A percentile compares a stretch with the other conserved stretches of the same genome.
Evolutionary conservation across 768 basidiomycete species (phyloP).

Genomic region (Collybia nuda): DNA sequence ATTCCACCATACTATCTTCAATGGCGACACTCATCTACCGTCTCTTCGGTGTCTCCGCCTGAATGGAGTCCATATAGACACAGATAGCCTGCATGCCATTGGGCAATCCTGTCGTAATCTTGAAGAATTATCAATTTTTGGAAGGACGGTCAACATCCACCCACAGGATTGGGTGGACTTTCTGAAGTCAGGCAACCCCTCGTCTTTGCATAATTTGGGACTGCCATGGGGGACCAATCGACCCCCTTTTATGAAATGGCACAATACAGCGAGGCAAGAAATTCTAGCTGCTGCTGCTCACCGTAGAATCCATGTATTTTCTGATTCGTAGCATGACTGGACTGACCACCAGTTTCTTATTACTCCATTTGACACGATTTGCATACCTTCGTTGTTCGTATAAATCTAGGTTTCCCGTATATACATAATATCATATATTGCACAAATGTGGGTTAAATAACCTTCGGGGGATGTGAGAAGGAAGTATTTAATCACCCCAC

Average conservation of each 20-base stretch:
- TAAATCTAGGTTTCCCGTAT: no score
- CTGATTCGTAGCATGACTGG: no score
- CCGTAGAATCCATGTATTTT: slow-evolving; percentile 15
- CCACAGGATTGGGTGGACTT: slow-evolving; percentile 42
- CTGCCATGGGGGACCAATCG: slow-evolving; percentile 37
- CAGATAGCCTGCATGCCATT: slow-evolving; percentile 31
- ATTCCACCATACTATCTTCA: slow-evolving; percentile 27
- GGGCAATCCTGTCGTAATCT: slow-evolving; percentile 33
- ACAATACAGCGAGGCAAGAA: slow-evolving; percentile 12
- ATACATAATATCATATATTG: no score
- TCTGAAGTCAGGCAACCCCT: slow-evolving; percentile 31
- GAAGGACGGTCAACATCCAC: slow-evolving; percentile 35
- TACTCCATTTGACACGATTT: no score
- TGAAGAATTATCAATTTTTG: slow-evolving; percentile 38
- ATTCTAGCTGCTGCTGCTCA: slow-evolving; percentile 16
- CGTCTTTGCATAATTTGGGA: slow-evolving; percentile 31
- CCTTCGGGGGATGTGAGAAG: no score
- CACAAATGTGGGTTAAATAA: no score
- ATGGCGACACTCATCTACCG: slow-evolving; percentile 21
- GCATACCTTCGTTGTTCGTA: no score
- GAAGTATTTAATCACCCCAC: no score
- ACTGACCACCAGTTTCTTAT: no score
- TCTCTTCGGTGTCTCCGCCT: slow-evolving; percentile 40
- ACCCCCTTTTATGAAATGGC: slow-evolving; percentile 42
- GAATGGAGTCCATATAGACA: slow-evolving; percentile 38